Conservation (phyloP, 192 early-diverging fungal species). For the Radiomyces spectabilis region DNA sequence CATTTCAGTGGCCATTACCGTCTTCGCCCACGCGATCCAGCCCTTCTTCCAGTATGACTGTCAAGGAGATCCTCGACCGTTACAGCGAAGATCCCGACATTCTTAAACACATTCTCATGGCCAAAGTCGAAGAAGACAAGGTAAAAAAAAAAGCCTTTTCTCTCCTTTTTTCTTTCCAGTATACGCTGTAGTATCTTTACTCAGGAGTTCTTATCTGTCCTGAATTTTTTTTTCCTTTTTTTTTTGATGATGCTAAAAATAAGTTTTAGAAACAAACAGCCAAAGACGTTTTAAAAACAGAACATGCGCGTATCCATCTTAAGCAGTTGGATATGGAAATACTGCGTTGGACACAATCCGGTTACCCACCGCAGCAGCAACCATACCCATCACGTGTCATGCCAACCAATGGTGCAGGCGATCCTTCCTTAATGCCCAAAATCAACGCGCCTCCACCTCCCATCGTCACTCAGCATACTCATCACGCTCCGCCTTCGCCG, state of each 20-base stretch:
- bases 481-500: constrained; percentile 8
- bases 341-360: constrained; percentile 9
- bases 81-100: constrained; percentile 12
- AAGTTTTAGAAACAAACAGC: constrained; percentile 22
- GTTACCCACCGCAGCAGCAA: neutral
- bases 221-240: neutral
- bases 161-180: neutral
- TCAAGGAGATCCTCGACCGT: constrained; percentile 9
- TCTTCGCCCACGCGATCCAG: neutral
- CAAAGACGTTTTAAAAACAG: constrained; percentile 12
- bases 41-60: neutral
- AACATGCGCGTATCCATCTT: constrained; percentile 24
- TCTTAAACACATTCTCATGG: constrained; percentile 4
- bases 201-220: neutral
- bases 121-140: constrained; percentile 19
- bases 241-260: constrained; percentile 1
- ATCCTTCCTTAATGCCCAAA: too few relatives aligned
- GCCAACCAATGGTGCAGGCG: too few relatives aligned
- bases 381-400: too few relatives aligned
- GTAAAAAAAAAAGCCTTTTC: neutral
- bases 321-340: constrained; percentile 23
- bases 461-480: neutral
- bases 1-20: constrained; percentile 4
- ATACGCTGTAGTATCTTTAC: too few relatives aligned
- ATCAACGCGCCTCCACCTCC: too few relatives aligned